These are phyloP conservation scores for Dactylellina leptospora DNA, from an alignment of 2,329 filamentous ascomycete genomes.

Conservation along the genomic window DNA sequence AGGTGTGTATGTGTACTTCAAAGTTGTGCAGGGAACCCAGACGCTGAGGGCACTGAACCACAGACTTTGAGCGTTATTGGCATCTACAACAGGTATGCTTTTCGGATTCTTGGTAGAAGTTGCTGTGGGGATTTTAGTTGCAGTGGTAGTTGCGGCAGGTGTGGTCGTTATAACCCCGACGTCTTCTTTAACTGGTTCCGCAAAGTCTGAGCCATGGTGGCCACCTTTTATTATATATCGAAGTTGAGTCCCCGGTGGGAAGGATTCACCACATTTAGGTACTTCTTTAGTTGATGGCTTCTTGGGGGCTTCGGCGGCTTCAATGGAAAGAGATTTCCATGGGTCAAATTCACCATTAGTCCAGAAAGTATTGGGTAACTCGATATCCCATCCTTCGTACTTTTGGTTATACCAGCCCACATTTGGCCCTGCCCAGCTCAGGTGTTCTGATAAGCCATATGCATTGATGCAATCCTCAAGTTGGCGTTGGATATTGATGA, in stretches of 20 bases:
- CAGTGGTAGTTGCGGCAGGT: background rate
- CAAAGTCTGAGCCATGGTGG: conserved; percentile 53
- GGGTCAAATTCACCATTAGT: conserved; percentile 62
- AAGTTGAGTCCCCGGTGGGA: conserved; percentile 27
- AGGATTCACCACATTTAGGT: conserved; percentile 43
- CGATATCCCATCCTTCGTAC: conserved; percentile 61
- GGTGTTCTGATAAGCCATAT: conserved; percentile 59
- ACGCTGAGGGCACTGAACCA: conserved; percentile 19
- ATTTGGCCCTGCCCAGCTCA: conserved; percentile 57
- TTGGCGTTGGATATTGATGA: conserved; percentile 59
- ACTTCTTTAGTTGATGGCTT: conserved; percentile 49
- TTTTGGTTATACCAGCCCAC: conserved; percentile 59
- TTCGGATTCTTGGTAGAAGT: conserved; percentile 1
- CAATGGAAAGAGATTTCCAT: conserved; percentile 60
- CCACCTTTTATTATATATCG: conserved; percentile 52
- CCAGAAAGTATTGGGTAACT: conserved; percentile 62
- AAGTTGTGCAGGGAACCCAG: conserved; percentile 27
- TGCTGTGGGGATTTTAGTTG: background rate
- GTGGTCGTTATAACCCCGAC: conserved; percentile 1
- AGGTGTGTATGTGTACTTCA: conserved; percentile 6
- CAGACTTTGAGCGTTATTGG: conserved; percentile 26
- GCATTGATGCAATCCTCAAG: conserved; percentile 60
- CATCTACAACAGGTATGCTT: conserved; percentile 18
- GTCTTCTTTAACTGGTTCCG: conserved; percentile 3
- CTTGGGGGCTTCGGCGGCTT: conserved; percentile 58